Base-by-base conservation (phyloP, 495 filamentous ascomycete species). In the Clohesyomyces aquaticus region DNA sequence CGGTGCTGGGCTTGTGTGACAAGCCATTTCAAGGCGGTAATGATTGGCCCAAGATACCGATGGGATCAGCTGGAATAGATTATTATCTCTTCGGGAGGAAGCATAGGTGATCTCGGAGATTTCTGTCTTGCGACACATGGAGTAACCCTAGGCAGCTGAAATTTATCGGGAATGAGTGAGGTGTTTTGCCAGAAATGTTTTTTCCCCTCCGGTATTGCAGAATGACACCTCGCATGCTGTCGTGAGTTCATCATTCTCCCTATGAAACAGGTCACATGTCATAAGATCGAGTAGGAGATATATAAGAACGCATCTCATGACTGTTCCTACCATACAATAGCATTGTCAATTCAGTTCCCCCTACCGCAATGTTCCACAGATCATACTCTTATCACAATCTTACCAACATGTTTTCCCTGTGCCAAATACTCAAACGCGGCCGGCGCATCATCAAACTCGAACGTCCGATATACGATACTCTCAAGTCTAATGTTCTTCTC, bases 361-460 rank as follows among this genome's bases (percentile, higher is more conserved):
- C n/a, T n/a, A n/a, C n/a, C n/a, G n/a, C n/a, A n/a, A n/a, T n/a
- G n/a, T n/a, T n/a, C n/a, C n/a, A n/a, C n/a, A n/a, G n/a, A n/a
- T 38, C 32, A 38, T 8, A 58, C n/a, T 22, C 65, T 74, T 55
- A 76, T 72, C 0, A 76, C 63, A 21, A 77, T 68, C 66, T 74
- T 74, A 1, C 73, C 73, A 21, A 71, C 50, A 38, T 76, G 75
- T n/a, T 69, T 67, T 6, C 67, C 73, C 3, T 60, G 55, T n/a
- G 65, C 54, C 18, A 77, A 65, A 46, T 75, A 68, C 9, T 73
- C 63, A 46, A 74, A 72, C 16, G 70, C 75, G 21, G 48, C 71
- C 41, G 55, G 32, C 0, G 74, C 55, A 10, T 77, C 57, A 8
- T 73, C 71, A 65, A 77, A 74, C 1, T 42, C 18, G 49, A 76